These are phyloP conservation scores for Coriaria nepalensis DNA, from an alignment of 306 rosid genomes.

Conservation along the genomic window DNA sequence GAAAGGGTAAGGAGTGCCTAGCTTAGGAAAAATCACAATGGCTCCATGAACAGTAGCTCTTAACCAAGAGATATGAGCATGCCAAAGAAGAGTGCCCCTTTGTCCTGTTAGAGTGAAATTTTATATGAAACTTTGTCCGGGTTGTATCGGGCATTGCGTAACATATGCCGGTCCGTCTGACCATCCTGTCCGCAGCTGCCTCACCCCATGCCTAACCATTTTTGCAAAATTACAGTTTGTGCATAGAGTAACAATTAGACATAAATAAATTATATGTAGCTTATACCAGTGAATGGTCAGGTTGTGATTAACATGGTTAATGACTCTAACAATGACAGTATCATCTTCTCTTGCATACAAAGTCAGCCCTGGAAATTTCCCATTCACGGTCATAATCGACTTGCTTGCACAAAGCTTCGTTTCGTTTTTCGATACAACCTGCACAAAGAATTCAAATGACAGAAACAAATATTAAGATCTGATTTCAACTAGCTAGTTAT, in stretches of 20 bases:
- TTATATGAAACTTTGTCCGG: slow-evolving; percentile 44
- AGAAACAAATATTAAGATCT: neutral
- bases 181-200: slow-evolving; percentile 48
- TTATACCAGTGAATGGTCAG: slow-evolving; percentile 68
- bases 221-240: neutral
- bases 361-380: slow-evolving; percentile 60
- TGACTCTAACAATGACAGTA: slow-evolving; percentile 46
- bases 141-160: slow-evolving; percentile 65
- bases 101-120: slow-evolving; percentile 55
- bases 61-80: slow-evolving; percentile 69
- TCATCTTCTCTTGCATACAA: slow-evolving; percentile 66
- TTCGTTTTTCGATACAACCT: slow-evolving; percentile 50
- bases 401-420: slow-evolving; percentile 55
- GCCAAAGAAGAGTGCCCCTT: slow-evolving; percentile 83
- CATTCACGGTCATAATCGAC: slow-evolving; percentile 38
- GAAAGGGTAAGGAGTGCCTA: slow-evolving; percentile 52
- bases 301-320: slow-evolving; percentile 38
- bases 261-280: neutral
- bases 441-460: neutral
- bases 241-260: neutral
- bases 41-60: slow-evolving; percentile 65
- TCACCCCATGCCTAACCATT: slow-evolving; percentile 53
- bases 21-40: slow-evolving; percentile 51
- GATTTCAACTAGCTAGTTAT: neutral
- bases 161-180: slow-evolving; percentile 70